Conservation (phyloP, 805 yeast species). For the Myxozyma nipponensis region DNA sequence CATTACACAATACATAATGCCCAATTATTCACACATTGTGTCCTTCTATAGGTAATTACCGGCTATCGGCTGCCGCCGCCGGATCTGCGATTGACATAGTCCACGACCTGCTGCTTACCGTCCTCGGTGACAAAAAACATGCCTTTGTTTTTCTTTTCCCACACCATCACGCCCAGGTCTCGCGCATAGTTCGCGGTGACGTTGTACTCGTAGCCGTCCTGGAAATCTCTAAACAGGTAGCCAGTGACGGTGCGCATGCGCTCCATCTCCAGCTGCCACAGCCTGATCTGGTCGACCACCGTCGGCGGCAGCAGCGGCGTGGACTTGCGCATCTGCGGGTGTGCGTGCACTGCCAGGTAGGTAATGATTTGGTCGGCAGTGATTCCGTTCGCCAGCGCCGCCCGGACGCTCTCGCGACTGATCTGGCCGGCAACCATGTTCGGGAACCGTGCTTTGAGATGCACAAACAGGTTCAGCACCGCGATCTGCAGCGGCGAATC, state of each 20-base stretch:
- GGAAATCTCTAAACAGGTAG: slow-evolving; percentile 80
- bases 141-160: slow-evolving; percentile 69
- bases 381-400: slow-evolving; percentile 81
- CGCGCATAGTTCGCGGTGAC: slow-evolving; percentile 70
- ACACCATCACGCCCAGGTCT: slow-evolving; percentile 86
- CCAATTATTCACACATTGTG: too few relatives aligned
- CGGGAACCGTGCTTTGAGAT: slow-evolving; percentile 74
- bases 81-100: slow-evolving; percentile 62
- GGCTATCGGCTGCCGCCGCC: slow-evolving; percentile 7
- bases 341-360: slow-evolving; percentile 87
- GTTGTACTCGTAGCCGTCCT: slow-evolving; percentile 71
- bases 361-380: slow-evolving; percentile 92
- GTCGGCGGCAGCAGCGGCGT: slow-evolving; percentile 82
- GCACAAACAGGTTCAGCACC: slow-evolving; percentile 81
- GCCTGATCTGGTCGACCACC: slow-evolving; percentile 89
- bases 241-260: slow-evolving; percentile 86
- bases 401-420: slow-evolving; percentile 85
- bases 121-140: slow-evolving; percentile 83
- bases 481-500: slow-evolving; percentile 89
- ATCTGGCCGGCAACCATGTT: slow-evolving; percentile 92
- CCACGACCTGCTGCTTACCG: slow-evolving; percentile 87
- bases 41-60: too few relatives aligned
- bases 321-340: slow-evolving; percentile 77
- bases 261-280: slow-evolving; percentile 96
- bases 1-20: too few relatives aligned